phyloP scores from a whole-genome alignment of 140 eudicot genomes.

The Erigeron philadelphicus region DNA sequence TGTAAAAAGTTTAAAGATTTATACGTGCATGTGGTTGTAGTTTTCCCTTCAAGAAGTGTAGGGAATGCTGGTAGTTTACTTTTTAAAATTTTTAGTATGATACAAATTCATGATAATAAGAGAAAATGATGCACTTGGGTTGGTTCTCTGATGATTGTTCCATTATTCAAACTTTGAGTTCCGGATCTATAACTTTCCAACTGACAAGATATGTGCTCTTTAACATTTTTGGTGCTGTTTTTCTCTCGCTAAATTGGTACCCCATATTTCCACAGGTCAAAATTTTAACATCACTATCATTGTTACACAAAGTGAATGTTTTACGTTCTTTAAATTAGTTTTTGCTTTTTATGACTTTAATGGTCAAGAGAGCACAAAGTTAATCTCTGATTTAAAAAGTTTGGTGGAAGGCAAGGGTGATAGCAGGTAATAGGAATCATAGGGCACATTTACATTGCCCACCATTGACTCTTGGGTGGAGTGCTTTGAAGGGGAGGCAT shows the following conservation, averaged over 20 bases:
- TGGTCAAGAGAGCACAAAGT: slow-evolving; percentile 8
- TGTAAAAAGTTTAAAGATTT: not conserved
- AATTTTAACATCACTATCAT: not conserved
- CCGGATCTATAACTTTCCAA: not conserved
- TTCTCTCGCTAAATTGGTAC: not conserved
- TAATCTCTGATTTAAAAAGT: not conserved
- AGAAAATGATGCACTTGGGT: not conserved
- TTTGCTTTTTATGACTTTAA: not conserved
- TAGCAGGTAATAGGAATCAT: not conserved
- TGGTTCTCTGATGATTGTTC: not conserved
- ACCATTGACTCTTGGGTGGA: not conserved
- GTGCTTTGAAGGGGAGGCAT: not conserved
- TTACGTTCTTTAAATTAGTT: slow-evolving; percentile 5
- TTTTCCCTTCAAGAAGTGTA: not conserved
- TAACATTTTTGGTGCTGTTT: not conserved
- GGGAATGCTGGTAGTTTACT: not conserved
- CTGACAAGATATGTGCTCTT: not conserved
- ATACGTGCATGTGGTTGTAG: not conserved
- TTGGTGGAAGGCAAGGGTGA: not conserved
- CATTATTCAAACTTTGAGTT: not conserved
- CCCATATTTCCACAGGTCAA: not conserved
- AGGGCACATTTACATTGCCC: not conserved
- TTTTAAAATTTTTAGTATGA: not conserved
- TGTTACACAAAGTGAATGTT: not conserved
- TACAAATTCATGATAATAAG: slow-evolving; percentile 10